phyloP scores from a whole-genome alignment of 139 green algal genomes.

The Yamagishiella unicocca region DNA sequence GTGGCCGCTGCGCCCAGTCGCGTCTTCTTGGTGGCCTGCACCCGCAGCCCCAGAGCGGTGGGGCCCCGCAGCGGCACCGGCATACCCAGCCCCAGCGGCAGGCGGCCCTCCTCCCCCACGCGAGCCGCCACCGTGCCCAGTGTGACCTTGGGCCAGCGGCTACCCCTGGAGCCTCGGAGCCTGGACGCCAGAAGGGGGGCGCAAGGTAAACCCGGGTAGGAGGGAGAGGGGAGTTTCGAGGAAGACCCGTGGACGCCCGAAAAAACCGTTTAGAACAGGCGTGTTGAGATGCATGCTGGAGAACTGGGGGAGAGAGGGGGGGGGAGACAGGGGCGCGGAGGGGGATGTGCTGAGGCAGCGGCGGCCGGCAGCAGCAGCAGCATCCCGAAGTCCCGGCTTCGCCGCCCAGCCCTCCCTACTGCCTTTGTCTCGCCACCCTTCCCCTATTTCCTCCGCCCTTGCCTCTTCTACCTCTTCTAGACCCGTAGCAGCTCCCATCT shows the following conservation, averaged over 20 bases:
- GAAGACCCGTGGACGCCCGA: too few relatives aligned
- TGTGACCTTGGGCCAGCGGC: conserved; percentile 12
- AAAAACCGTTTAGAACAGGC: too few relatives aligned
- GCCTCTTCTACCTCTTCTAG: too few relatives aligned
- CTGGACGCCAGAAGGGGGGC: not conserved
- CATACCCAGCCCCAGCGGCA: conserved; percentile 12
- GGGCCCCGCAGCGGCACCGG: not conserved
- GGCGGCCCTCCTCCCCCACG: not conserved
- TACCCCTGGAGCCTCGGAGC: not conserved
- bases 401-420: too few relatives aligned
- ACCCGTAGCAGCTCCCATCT: too few relatives aligned
- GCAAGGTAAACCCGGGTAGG: not conserved
- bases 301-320: not conserved
- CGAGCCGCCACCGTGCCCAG: conserved; percentile 1
- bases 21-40: conserved; percentile 15
- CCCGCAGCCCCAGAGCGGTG: not conserved
- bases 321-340: not conserved
- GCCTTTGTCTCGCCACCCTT: too few relatives aligned
- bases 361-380: not conserved
- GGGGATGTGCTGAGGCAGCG: too few relatives aligned
- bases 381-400: not conserved
- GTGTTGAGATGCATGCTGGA: too few relatives aligned
- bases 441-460: too few relatives aligned
- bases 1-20: not conserved
- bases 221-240: too few relatives aligned